phyloP scores from a whole-genome alignment of 2,329 filamentous ascomycete species.

The Beauveria asiatica region DNA sequence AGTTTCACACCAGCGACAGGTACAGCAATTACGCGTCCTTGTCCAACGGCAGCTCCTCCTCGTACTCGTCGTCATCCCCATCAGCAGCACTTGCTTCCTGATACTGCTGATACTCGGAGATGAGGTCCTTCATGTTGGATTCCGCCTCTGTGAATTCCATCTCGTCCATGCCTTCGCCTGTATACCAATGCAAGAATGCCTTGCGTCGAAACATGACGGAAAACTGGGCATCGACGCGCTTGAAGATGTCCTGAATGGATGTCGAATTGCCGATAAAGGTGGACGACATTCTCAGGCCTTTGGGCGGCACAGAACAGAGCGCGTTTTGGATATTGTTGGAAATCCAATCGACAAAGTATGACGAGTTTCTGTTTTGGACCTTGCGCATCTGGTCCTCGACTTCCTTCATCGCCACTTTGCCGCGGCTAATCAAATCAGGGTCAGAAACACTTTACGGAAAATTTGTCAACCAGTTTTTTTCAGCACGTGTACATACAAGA shows the following conservation, averaged over 20 bases:
- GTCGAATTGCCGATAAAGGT: constrained; percentile 99
- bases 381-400: constrained; percentile 99
- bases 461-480: constrained; percentile 15
- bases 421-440: constrained; percentile 53
- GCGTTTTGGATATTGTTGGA: constrained; percentile 99
- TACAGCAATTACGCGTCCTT: neutral
- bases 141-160: constrained; percentile 99
- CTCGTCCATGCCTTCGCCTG: constrained; percentile 99
- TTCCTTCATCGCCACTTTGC: constrained; percentile 99
- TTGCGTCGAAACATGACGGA: constrained; percentile 99
- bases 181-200: constrained; percentile 99
- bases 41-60: constrained; percentile 53
- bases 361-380: constrained; percentile 98
- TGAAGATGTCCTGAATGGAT: constrained; percentile 99
- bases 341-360: constrained; percentile 99
- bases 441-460: constrained; percentile 25
- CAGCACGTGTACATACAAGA: constrained; percentile 48
- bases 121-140: constrained; percentile 99
- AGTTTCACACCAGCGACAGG: neutral
- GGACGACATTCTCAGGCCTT: constrained; percentile 96
- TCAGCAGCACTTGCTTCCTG: constrained; percentile 97
- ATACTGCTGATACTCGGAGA: constrained; percentile 99
- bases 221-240: constrained; percentile 99
- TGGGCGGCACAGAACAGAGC: constrained; percentile 95
- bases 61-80: constrained; percentile 85